Evolutionary conservation across 371 early-diverging fungal species (phyloP), one percentile per base, ranked within the genome.

Genomic region (Globomyces sp.): DNA sequence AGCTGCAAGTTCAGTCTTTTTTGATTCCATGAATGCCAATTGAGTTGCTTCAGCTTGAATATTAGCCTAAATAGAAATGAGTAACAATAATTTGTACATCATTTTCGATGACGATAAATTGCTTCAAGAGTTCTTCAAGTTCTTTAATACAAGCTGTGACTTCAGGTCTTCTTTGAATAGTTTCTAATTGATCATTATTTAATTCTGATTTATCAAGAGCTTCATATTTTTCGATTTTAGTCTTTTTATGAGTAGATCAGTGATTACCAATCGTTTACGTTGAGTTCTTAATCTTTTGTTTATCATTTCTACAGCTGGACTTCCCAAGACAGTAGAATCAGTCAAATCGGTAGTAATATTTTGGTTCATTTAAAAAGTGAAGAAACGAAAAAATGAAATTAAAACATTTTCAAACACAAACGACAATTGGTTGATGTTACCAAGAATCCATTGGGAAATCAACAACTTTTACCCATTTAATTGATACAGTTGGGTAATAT

Each of bases 211-310:
- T 57, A 43, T 61, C 64, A 62, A 50, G 43, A 11, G 57, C 39
- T 49, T 72, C 75, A 58, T 75, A 75, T 42, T 70, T 68, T 53
- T 72, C 73, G 10, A 75, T 52, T 59, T 75, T 75, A 34, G 57
- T 52, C 73, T 68, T 52, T n/a, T 4, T 34, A 4, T 55, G 43
- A 36, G 44, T 48, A 55, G 37, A 24, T 24, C 48, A 37, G 3
- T 43, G n/a, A 65, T 5, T 58, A 73, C 76, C 73, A 73, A 49
- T 44, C 61, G 58, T 64, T 76, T 76, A 57, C 62, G 47, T 44
- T 68, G 52, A 36, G 69, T 63, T n/a, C 76, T 49, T 42, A 76
- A 39, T 48, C 68, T 63, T 55, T 76, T 76, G 57, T 65, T 61
- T 39, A 71, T 58, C n/a, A 68, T 66, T 44, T 72, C 76, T 8